Evolutionary conservation across 805 yeast genomes (phyloP).

Genomic region (Brettanomyces nanus): DNA sequence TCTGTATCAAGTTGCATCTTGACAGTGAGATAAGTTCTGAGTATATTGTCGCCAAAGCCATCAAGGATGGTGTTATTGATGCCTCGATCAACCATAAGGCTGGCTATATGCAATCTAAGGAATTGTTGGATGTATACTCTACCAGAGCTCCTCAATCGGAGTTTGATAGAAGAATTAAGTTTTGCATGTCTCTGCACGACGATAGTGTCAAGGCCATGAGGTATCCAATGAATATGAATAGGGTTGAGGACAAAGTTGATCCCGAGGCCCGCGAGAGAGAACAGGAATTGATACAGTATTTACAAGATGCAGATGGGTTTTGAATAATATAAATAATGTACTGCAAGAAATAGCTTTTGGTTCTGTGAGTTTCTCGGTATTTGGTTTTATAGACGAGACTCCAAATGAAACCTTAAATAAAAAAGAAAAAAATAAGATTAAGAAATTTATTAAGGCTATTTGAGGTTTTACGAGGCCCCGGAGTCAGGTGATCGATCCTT

Average conservation of each 20-base stretch:
- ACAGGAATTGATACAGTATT: slow-evolving; percentile 29
- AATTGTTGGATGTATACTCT: slow-evolving; percentile 77
- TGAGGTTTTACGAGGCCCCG: too few species aligned
- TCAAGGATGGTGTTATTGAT: slow-evolving; percentile 94
- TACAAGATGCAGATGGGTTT: slow-evolving; percentile 47
- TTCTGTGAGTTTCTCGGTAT: not conserved
- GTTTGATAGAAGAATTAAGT: slow-evolving; percentile 88
- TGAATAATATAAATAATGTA: slow-evolving; percentile 4
- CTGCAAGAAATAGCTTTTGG: not conserved
- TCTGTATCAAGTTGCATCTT: slow-evolving; percentile 82
- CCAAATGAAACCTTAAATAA: too few species aligned
- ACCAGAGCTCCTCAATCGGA: slow-evolving; percentile 80
- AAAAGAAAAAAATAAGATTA: too few species aligned
- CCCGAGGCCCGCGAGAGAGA: slow-evolving; percentile 51
- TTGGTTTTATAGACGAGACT: not conserved
- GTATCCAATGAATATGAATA: slow-evolving; percentile 59
- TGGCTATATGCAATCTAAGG: slow-evolving; percentile 88
- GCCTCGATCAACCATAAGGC: slow-evolving; percentile 85
- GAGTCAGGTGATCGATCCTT: too few species aligned
- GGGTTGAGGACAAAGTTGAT: slow-evolving; percentile 41
- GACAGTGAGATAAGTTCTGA: slow-evolving; percentile 96
- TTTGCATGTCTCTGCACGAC: slow-evolving; percentile 83
- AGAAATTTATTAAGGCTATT: too few species aligned
- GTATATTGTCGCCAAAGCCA: slow-evolving; percentile 93
- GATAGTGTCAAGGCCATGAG: slow-evolving; percentile 94